Evolutionary conservation across 345 rosid genomes (phyloP), one percentile per base, ranked within the genome.

Genomic region (Syzygium aqueum): DNA sequence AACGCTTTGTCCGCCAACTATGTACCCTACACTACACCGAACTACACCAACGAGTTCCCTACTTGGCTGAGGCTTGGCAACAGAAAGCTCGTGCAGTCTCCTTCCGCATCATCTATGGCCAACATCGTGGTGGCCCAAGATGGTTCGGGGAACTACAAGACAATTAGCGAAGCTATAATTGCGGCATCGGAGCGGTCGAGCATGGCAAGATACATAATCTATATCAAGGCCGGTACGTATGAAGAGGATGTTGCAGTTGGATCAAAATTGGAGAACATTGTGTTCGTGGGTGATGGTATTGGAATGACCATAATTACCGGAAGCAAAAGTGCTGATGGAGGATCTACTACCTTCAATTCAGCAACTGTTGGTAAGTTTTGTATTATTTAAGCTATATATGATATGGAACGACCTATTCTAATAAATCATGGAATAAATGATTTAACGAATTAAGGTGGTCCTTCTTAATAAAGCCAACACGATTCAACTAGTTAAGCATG

Each of bases 291-390:
- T 5, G 98, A 97, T 82, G 99, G 98, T 22, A 90, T 90, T 57
- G 95, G 96, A 67, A 91, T 85, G 56, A 97, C 99, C 1, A 94
- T 95, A 67, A 93, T 97, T 77, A 94, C 98, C 53, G 99, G 98
- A 2, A 97, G 98, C 91, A 92, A 91, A 91, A 97, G 99, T 85
- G 98, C 96, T 43, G 96, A 95, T 8, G 98, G 96, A 65, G 99
- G 99, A 27, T 53, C 92, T 73, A 94, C 98, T 37, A 96, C 99
- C 65, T 97, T 96, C 90, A 92, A 92, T 23, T 95, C 99, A 49
- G 99, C 99, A 30, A 97, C 98, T 21, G 94, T 96, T 87, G 98
- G 99, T 97, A 87, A 93, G 98, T 86, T 52, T 14, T 43, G 11
- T 85, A n/a, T 46, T 37, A 17, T 43, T 51, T 11, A 46, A 13